Evolutionary conservation across 2,329 filamentous ascomycete species (phyloP), one percentile per base, ranked within the genome.

Genomic region (Helotiales sp.): DNA sequence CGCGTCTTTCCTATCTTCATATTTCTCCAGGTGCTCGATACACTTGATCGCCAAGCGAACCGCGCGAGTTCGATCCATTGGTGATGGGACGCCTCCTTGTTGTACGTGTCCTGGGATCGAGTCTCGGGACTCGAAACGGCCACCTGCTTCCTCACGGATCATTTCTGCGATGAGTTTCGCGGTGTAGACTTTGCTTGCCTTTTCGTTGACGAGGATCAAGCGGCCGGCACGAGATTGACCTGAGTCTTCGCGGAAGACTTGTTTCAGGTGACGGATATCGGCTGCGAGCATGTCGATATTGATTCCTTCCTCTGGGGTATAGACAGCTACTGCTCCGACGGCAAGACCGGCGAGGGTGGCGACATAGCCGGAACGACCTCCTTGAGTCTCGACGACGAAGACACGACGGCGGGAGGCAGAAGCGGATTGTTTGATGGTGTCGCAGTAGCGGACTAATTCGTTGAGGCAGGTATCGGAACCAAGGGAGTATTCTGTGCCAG

Each of bases 301-400:
- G 75, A 99, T 91, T 6, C 95, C 95, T 75, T 99, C 92, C 75
- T 99, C 95, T 1, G 95, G 95, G 5, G 93, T 98, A 76, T 99
- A 99, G 12, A 98, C 93, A 1, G 93, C 93, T 13, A 90, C 82
- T 8, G 95, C 95, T 55, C 95, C 95, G 15, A 98, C 91, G n/a
- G 88, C 86, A 13, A 99, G 84, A 50, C 93, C 95, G 13, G 90
- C 92, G 55, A 97, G 83, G 0, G 91, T 96, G 27, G 93, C 93
- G 59, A 98, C 85, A 74, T 98, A 99, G 19, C 95, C 95, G 4
- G 91, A 97, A 57, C 90, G 87, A 33, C 95, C 95, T 68, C 95
- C 95, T 77, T 99, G 95, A 0, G 95, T 98, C 77, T 99, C 95
- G 54, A 99, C 93, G 53, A 99, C 93, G 75, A 99, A 99, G 54